phyloP scores from a whole-genome alignment of 116 monocot species.

The Papilionanthe hybrid region DNA sequence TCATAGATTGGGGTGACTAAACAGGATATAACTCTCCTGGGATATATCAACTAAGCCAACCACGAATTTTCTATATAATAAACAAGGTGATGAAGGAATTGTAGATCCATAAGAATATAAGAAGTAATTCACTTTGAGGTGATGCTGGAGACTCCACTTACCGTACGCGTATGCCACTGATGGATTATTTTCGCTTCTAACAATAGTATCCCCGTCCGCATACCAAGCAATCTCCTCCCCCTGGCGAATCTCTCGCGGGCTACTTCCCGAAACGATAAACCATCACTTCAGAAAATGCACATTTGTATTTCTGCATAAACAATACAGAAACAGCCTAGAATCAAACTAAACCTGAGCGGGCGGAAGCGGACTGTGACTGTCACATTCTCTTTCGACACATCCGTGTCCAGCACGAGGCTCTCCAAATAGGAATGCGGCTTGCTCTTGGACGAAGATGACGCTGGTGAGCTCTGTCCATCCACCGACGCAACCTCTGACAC shows the following conservation, averaged over 20 bases:
- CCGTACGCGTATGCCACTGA: conserved; percentile 86
- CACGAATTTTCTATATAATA: too few relatives aligned
- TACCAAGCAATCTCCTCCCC: conserved; percentile 98
- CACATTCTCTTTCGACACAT: conserved; percentile 74
- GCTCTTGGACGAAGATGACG: conserved; percentile 44
- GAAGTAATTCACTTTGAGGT: background rate
- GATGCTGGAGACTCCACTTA: conserved; percentile 27
- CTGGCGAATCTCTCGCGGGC: conserved; percentile 79
- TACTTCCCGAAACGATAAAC: conserved; percentile 23
- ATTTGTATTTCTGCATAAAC: conserved; percentile 4
- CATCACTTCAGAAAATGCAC: conserved; percentile 1
- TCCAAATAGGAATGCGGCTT: conserved; percentile 33
- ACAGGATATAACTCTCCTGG: background rate
- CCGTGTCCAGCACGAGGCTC: conserved; percentile 25
- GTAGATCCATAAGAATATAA: background rate
- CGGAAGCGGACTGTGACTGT: conserved; percentile 95
- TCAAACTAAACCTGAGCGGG: conserved; percentile 66
- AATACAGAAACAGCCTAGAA: conserved; percentile 5
- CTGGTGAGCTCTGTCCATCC: conserved; percentile 60
- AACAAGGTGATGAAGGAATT: background rate
- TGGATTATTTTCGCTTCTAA: conserved; percentile 69
- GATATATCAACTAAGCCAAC: background rate
- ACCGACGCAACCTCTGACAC: conserved; percentile 30
- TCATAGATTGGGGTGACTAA: background rate
- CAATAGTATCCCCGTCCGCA: conserved; percentile 84